Evolutionary conservation across 202 grass and related monocot species (phyloP).

Genomic region (Schoenoplectus triqueter): DNA sequence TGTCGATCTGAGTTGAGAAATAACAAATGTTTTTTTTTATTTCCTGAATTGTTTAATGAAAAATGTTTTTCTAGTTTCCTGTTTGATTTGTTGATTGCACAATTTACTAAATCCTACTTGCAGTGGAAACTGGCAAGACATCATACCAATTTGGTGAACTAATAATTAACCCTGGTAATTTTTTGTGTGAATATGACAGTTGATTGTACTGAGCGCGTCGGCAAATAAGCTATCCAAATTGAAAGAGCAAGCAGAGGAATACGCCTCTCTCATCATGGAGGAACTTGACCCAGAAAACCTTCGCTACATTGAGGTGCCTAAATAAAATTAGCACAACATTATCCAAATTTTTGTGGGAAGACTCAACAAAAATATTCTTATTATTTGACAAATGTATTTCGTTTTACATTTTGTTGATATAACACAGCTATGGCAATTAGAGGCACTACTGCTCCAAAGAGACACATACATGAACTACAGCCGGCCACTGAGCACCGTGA

Average conservation of each 20-base stretch:
- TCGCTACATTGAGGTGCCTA: constrained; percentile 84
- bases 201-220: constrained; percentile 91
- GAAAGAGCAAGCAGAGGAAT: constrained; percentile 96
- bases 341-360: too few species aligned
- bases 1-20: constrained; percentile 20
- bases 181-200: constrained; percentile 46
- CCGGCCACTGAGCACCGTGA: constrained; percentile 82
- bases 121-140: background rate
- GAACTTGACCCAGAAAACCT: constrained; percentile 98
- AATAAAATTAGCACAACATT: background rate
- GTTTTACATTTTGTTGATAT: constrained; percentile 11
- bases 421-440: constrained; percentile 92
- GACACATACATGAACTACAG: constrained; percentile 99
- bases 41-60: background rate
- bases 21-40: background rate
- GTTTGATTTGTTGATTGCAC: background rate
- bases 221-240: constrained; percentile 97
- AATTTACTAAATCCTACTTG: background rate
- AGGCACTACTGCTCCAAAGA: constrained; percentile 87
- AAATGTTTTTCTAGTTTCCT: background rate
- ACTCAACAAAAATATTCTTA: too few species aligned
- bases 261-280: constrained; percentile 96
- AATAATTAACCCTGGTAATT: background rate
- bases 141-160: background rate
- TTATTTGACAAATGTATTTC: background rate